Evolutionary conservation across 352 stramenopile species (phyloP).

Genomic region (Phytophthora uliginosa): DNA sequence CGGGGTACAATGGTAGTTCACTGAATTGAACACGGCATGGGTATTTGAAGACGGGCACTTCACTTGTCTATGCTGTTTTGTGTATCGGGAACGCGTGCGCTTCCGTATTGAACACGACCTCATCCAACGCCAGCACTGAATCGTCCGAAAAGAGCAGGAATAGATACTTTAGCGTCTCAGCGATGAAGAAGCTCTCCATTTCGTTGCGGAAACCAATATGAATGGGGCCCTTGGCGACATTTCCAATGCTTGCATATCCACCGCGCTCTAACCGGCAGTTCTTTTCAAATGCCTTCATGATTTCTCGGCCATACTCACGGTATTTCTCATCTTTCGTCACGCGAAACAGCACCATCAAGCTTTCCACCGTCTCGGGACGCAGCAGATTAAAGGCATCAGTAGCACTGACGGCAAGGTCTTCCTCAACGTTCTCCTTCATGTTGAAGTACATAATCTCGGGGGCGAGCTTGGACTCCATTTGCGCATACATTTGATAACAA

Average conservation of each 20-base stretch:
- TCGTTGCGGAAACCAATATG: constrained; percentile 65
- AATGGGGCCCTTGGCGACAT: constrained; percentile 60
- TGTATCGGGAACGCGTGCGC: constrained; percentile 85
- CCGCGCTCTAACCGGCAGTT: constrained; percentile 73
- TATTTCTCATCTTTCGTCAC: constrained; percentile 93
- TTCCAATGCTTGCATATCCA: constrained; percentile 72
- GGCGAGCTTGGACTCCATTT: constrained; percentile 85
- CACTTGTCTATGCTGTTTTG: constrained; percentile 26
- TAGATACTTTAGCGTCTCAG: constrained; percentile 96
- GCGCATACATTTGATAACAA: constrained; percentile 91
- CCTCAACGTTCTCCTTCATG: constrained; percentile 53
- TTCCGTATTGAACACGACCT: constrained; percentile 93
- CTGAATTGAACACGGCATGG: constrained; percentile 14
- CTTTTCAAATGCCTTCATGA: constrained; percentile 90
- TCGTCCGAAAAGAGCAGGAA: constrained; percentile 93
- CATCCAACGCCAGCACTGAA: constrained; percentile 77
- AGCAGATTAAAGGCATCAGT: constrained; percentile 88
- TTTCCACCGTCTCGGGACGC: constrained; percentile 94
- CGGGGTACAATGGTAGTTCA: constrained; percentile 10
- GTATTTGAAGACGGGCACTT: constrained; percentile 20
- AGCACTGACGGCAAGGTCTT: constrained; percentile 63
- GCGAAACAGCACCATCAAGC: constrained; percentile 93
- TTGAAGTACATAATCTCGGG: constrained; percentile 90
- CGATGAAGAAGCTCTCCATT: constrained; percentile 95
- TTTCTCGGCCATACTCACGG: constrained; percentile 82